Percentiles rank a stretch among this genome's conserved stretches.
phyloP scores from a whole-genome alignment of 768 basidiomycete genomes.

The Agrocybe pediades region DNA sequence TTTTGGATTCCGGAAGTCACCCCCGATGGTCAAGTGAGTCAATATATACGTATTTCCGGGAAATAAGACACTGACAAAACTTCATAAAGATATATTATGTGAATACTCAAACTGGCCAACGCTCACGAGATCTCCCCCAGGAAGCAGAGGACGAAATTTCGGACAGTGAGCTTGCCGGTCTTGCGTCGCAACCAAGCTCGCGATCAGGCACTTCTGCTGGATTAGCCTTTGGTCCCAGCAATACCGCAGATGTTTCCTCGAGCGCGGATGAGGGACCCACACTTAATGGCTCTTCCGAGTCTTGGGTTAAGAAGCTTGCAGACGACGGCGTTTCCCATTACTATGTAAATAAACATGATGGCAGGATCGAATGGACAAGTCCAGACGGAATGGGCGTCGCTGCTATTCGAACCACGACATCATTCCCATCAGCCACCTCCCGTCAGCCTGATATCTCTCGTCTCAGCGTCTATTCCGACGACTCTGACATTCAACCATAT shows the following conservation, averaged over 20 bases:
- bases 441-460: constrained; percentile 39
- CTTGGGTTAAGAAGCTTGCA: constrained; percentile 80
- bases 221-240: constrained; percentile 45
- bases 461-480: constrained; percentile 76
- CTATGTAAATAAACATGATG: constrained; percentile 73
- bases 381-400: constrained; percentile 44
- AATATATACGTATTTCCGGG: constrained; percentile 1
- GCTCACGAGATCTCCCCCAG: constrained; percentile 80
- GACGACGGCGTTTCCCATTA: constrained; percentile 84
- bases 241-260: constrained; percentile 36
- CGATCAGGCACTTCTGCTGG: constrained; percentile 57
- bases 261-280: constrained; percentile 42
- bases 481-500: constrained; percentile 68
- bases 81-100: constrained; percentile 84
- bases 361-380: constrained; percentile 67
- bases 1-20: constrained; percentile 93
- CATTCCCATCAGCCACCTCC: constrained; percentile 25
- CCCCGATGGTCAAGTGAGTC: constrained; percentile 75
- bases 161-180: constrained; percentile 62
- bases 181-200: constrained; percentile 58
- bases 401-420: constrained; percentile 20
- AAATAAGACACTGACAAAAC: constrained; percentile 8
- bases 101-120: constrained; percentile 86
- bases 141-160: constrained; percentile 68
- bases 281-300: constrained; percentile 67